Evolutionary conservation across 2,329 filamentous ascomycete genomes (phyloP).

Genomic region (Phaeosphaeriaceae sp.): DNA sequence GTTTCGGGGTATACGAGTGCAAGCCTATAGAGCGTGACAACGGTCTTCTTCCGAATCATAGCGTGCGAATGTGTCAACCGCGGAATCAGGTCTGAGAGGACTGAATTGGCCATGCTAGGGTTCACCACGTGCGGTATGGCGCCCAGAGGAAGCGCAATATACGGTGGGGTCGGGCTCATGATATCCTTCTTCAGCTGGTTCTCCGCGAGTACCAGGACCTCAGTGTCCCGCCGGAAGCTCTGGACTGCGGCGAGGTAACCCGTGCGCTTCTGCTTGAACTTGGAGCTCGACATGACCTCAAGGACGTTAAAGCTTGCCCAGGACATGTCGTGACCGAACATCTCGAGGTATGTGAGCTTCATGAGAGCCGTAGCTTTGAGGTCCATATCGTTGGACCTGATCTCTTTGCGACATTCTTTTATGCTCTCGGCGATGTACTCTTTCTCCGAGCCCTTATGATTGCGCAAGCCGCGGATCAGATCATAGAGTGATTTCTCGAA

Average conservation of each 20-base stretch:
- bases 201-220: constrained; percentile 96
- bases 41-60: constrained; percentile 90
- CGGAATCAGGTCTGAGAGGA: constrained; percentile 85
- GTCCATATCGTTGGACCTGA: constrained; percentile 94
- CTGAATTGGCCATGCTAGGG: constrained; percentile 86
- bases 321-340: constrained; percentile 99
- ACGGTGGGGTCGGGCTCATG: constrained; percentile 72
- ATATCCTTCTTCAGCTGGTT: constrained; percentile 97
- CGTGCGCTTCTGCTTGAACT: constrained; percentile 93
- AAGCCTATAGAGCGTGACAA: constrained; percentile 91
- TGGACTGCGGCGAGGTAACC: constrained; percentile 95
- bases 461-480: constrained; percentile 94
- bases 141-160: constrained; percentile 83
- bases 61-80: constrained; percentile 86
- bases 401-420: constrained; percentile 94
- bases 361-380: constrained; percentile 94
- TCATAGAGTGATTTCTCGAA: constrained; percentile 99
- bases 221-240: constrained; percentile 93
- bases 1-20: constrained; percentile 97
- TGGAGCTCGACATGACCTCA: constrained; percentile 96
- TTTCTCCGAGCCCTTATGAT: constrained; percentile 93
- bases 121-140: constrained; percentile 96
- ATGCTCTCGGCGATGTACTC: constrained; percentile 93
- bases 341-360: constrained; percentile 97
- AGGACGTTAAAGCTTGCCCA: constrained; percentile 99